Conservation (phyloP, 768 basidiomycete genomes). For the Galerina sulciceps region DNA sequence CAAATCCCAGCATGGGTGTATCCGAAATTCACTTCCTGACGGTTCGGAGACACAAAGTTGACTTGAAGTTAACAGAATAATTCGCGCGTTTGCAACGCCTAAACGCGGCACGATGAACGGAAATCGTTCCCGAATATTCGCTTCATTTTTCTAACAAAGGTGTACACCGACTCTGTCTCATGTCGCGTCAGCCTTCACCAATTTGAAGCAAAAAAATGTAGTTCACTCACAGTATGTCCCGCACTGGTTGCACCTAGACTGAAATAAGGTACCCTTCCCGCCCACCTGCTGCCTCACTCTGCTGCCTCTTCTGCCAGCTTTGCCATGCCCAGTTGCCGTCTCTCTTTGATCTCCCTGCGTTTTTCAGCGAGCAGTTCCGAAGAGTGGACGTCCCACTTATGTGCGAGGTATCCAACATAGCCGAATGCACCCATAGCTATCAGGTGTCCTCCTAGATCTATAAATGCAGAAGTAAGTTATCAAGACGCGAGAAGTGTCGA, state of each 20-base stretch:
- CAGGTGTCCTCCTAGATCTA: conserved; percentile 76
- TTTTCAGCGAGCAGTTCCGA: conserved; percentile 65
- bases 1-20: no score
- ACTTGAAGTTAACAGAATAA: no score
- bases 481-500: neutral
- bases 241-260: conserved; percentile 10
- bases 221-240: conserved; percentile 8
- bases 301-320: conserved; percentile 28
- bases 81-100: neutral
- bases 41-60: no score
- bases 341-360: conserved; percentile 59
- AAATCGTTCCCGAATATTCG: neutral
- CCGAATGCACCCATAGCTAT: conserved; percentile 74
- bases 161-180: conserved; percentile 6
- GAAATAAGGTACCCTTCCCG: neutral
- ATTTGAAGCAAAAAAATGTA: neutral
- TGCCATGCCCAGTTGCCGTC: conserved; percentile 44
- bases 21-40: no score
- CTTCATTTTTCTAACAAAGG: neutral
- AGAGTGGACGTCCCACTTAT: conserved; percentile 68
- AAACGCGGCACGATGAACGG: neutral
- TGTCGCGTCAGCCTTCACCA: neutral
- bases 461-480: neutral
- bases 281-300: neutral
- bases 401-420: conserved; percentile 75